phyloP scores from a whole-genome alignment of 225 moss, liverwort and hornwort genomes.

The Takakia lepidozioides region DNA sequence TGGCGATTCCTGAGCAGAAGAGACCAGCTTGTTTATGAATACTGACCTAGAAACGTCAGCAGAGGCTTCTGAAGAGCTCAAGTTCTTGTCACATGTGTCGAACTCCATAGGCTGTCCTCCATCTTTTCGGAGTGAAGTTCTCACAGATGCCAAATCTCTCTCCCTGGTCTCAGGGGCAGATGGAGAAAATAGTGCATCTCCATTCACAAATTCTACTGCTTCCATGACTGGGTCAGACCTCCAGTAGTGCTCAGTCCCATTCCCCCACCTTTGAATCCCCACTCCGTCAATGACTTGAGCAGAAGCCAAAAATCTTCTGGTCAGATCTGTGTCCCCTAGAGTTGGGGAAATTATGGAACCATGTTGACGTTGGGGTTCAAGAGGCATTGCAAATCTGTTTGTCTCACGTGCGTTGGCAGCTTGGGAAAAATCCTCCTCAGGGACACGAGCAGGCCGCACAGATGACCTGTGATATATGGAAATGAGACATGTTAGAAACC shows the following conservation, averaged over 20 bases:
- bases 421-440: conserved; percentile 22
- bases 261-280: background rate
- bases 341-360: conserved; percentile 16
- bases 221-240: background rate
- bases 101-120: too few species aligned
- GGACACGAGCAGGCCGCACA: conserved; percentile 37
- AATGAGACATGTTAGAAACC: conserved; percentile 7
- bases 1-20: background rate
- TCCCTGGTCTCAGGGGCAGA: too few species aligned
- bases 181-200: background rate
- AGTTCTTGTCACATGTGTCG: too few species aligned
- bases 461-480: conserved; percentile 39
- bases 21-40: conserved; percentile 2
- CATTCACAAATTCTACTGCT: background rate
- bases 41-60: background rate
- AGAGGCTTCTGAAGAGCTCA: background rate
- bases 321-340: background rate
- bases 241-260: background rate
- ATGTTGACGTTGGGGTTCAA: conserved; percentile 24
- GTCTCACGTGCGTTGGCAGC: conserved; percentile 21
- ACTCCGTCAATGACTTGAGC: too few species aligned
- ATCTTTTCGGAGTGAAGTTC: too few species aligned
- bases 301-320: too few species aligned
- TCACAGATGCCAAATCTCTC: background rate
- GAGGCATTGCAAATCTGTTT: conserved; percentile 13